phyloP scores from a whole-genome alignment of 2,329 filamentous ascomycete genomes.

The Scleromitrula shiraiana region DNA sequence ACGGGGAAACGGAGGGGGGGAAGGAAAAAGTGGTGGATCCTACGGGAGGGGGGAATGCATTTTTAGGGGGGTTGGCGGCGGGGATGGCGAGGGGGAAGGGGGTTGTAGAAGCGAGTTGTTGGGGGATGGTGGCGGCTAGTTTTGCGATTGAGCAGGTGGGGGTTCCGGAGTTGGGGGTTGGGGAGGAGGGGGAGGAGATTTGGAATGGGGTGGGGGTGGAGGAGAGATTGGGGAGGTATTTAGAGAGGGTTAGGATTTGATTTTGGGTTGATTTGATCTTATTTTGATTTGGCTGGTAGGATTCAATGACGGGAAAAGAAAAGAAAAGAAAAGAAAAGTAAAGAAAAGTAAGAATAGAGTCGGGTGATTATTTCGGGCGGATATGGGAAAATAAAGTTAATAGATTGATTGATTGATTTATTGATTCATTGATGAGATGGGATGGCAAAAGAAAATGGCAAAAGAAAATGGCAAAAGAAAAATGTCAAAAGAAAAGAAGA shows the following conservation, averaged over 20 bases:
- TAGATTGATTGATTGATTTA: no score
- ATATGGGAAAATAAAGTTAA: no score
- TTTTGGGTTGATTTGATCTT: no score
- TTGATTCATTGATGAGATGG: no score
- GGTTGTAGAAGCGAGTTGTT: slow-evolving; percentile 64
- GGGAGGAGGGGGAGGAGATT: slow-evolving; percentile 40
- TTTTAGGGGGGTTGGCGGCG: slow-evolving; percentile 56
- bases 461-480: no score
- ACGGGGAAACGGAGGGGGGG: not conserved
- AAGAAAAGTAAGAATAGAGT: no score
- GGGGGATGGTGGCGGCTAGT: slow-evolving; percentile 76
- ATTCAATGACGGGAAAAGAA: no score
- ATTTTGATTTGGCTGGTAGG: no score
- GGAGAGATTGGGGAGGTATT: slow-evolving; percentile 44
- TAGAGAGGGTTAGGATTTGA: slow-evolving; percentile 9
- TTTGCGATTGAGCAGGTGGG: slow-evolving; percentile 95
- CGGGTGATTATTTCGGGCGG: no score
- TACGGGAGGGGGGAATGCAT: slow-evolving; percentile 89
- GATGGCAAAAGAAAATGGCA: no score
- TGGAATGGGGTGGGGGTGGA: slow-evolving; percentile 54
- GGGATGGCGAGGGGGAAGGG: slow-evolving; percentile 50
- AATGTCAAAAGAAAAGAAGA: no score
- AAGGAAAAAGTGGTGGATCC: slow-evolving; percentile 64
- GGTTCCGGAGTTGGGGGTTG: slow-evolving; percentile 51
- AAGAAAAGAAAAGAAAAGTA: no score